Percentiles rank a stretch among this genome's conserved stretches.
These are phyloP conservation scores for Candida sakaeoensis DNA, from an alignment of 805 yeast species.

Conservation along the genomic window DNA sequence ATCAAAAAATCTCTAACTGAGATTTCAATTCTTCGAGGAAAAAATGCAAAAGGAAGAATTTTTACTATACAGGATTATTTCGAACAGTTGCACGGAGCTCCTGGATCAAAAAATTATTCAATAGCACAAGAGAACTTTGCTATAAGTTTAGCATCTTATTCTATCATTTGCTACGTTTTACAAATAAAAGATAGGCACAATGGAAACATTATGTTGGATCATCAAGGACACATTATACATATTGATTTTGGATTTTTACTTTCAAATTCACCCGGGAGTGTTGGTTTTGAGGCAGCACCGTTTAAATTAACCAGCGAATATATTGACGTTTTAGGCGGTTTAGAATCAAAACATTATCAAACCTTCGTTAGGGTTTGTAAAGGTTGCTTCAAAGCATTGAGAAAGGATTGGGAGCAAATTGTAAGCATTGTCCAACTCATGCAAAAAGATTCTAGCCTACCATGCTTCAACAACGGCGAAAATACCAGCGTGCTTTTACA, in stretches of 20 bases:
- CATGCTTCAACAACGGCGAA: conserved; percentile 88
- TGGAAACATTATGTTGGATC: conserved; percentile 95
- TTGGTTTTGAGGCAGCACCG: conserved; percentile 97
- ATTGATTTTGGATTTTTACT: conserved; percentile 93
- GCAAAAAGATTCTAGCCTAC: conserved; percentile 87
- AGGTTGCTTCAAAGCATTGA: conserved; percentile 67
- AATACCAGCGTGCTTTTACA: conserved; percentile 73
- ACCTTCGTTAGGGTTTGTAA: conserved; percentile 63
- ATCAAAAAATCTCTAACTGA: conserved; percentile 89
- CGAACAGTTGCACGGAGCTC: conserved; percentile 66
- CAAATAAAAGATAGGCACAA: conserved; percentile 96
- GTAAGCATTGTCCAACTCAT: conserved; percentile 85
- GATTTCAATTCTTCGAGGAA: conserved; percentile 61
- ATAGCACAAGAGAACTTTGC: conserved; percentile 85
- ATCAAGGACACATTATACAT: conserved; percentile 91
- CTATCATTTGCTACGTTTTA: conserved; percentile 81
- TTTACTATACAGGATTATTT: conserved; percentile 80
- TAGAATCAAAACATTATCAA: conserved; percentile 55
- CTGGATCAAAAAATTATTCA: conserved; percentile 49
- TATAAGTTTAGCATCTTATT: conserved; percentile 83
- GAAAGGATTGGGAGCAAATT: conserved; percentile 71
- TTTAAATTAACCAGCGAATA: conserved; percentile 90
- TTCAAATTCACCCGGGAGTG: conserved; percentile 94
- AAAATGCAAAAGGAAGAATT: conserved; percentile 65
- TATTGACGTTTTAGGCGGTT: conserved; percentile 82